phyloP scores from a whole-genome alignment of 768 basidiomycete genomes.

The Suillus hirtellus region DNA sequence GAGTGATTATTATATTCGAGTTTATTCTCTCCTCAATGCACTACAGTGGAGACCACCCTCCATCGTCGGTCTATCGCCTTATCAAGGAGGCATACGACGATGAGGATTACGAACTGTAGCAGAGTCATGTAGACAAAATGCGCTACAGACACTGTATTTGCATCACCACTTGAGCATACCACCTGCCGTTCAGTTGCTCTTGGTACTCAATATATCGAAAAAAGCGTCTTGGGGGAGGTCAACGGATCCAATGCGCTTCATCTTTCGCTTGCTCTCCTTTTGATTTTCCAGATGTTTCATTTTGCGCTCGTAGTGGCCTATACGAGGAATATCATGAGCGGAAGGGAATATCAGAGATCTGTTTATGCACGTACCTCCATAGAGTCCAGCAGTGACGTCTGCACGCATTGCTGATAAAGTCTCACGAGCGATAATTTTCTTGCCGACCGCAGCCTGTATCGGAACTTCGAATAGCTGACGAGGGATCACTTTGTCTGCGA shows the following conservation, averaged over 20 bases:
- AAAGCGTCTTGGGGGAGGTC: slow-evolving; percentile 96
- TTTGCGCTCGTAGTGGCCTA: slow-evolving; percentile 91
- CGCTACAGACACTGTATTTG: not conserved
- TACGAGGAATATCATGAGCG: not conserved
- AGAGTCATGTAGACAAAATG: slow-evolving; percentile 1
- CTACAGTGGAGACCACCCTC: slow-evolving; percentile 90
- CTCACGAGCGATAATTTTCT: slow-evolving; percentile 86
- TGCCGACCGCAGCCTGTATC: slow-evolving; percentile 91
- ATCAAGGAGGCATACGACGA: slow-evolving; percentile 96
- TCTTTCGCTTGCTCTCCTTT: slow-evolving; percentile 86
- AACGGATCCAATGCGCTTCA: slow-evolving; percentile 88
- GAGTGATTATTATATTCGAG: slow-evolving; percentile 37
- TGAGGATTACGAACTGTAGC: slow-evolving; percentile 81
- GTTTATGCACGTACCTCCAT: slow-evolving; percentile 67
- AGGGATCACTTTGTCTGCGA: slow-evolving; percentile 85
- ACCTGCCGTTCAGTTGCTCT: slow-evolving; percentile 32
- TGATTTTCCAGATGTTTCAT: slow-evolving; percentile 87
- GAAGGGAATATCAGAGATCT: not conserved
- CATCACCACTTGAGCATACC: slow-evolving; percentile 2
- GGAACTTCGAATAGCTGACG: slow-evolving; percentile 92
- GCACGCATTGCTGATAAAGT: slow-evolving; percentile 83
- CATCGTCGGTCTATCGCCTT: slow-evolving; percentile 88
- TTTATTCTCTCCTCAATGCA: slow-evolving; percentile 13
- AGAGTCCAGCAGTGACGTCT: slow-evolving; percentile 92
- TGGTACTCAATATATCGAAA: slow-evolving; percentile 81